A percentile compares a stretch with the other conserved stretches of the same genome.
phyloP scores from a whole-genome alignment of 2,329 filamentous ascomycete genomes.

The Penicillium sp. region DNA sequence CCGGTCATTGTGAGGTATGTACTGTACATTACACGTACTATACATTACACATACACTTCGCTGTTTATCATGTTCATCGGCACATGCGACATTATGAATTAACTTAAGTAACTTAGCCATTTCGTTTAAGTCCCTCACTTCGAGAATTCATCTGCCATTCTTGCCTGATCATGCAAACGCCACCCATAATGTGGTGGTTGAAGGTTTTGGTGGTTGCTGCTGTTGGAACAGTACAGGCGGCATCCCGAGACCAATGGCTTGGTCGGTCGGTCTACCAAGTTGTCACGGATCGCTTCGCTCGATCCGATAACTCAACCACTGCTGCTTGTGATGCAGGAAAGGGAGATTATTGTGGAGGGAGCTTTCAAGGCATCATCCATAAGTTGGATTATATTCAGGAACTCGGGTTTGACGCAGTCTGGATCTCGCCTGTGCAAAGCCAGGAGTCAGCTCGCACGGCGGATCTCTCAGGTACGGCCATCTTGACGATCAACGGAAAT shows the following conservation, averaged over 20 bases:
- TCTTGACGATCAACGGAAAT: slow-evolving; percentile 55
- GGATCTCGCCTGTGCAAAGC: slow-evolving; percentile 52
- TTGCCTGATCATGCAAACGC: slow-evolving; percentile 12
- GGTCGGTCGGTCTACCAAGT: slow-evolving; percentile 50
- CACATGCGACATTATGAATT: not conserved
- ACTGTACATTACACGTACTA: not conserved
- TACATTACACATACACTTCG: not conserved
- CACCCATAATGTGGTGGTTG: slow-evolving; percentile 16
- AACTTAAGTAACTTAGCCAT: not conserved
- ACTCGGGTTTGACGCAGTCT: slow-evolving; percentile 54
- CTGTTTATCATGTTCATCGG: not conserved
- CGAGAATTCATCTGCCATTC: not conserved
- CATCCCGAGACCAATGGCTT: slow-evolving; percentile 41
- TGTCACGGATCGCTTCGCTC: slow-evolving; percentile 49
- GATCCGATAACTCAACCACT: slow-evolving; percentile 43
- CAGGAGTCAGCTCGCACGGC: slow-evolving; percentile 41
- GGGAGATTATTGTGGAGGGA: slow-evolving; percentile 52
- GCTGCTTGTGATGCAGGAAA: slow-evolving; percentile 33
- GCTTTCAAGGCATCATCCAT: slow-evolving; percentile 51
- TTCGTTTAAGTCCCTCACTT: not conserved
- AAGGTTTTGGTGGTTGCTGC: slow-evolving; percentile 13
- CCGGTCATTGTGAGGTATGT: not conserved
- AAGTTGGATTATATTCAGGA: slow-evolving; percentile 54
- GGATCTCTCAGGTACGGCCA: slow-evolving; percentile 43
- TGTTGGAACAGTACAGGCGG: slow-evolving; percentile 22